A percentile compares a stretch with the other conserved stretches of the same genome.
phyloP scores from a whole-genome alignment of 2,329 filamentous ascomycete species.

The Beauveria rudraprayagi region DNA sequence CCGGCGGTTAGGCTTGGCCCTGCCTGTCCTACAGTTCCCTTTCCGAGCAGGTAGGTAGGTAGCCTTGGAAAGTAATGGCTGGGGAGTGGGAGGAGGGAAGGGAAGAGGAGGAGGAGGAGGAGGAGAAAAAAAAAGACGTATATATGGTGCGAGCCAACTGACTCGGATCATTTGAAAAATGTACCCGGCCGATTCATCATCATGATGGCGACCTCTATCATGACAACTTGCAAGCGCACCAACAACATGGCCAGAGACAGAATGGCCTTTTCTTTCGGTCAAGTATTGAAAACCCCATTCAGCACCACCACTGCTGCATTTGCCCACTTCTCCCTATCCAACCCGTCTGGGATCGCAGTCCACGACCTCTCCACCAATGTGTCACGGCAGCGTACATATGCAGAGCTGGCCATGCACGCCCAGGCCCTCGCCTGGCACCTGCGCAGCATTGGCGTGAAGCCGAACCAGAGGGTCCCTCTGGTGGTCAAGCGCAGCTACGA shows the following conservation, averaged over 20 bases:
- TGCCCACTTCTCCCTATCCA: slow-evolving; percentile 27
- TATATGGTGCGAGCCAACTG: too few species aligned
- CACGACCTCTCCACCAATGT: slow-evolving; percentile 25
- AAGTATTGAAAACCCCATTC: slow-evolving; percentile 24
- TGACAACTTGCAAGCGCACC: slow-evolving; percentile 7
- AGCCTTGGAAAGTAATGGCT: too few species aligned
- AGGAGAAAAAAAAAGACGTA: too few species aligned
- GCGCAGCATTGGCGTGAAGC: slow-evolving; percentile 29
- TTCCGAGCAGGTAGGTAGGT: too few species aligned
- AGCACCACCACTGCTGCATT: slow-evolving; percentile 31
- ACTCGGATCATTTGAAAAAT: neutral
- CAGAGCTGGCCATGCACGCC: slow-evolving; percentile 32
- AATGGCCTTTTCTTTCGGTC: slow-evolving; percentile 16
- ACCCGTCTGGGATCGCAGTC: slow-evolving; percentile 31
- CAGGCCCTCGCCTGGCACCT: slow-evolving; percentile 36
- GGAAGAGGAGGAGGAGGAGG: too few species aligned
- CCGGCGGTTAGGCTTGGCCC: neutral
- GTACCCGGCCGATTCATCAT: neutral
- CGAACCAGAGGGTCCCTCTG: slow-evolving; percentile 42
- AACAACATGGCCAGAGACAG: slow-evolving; percentile 9
- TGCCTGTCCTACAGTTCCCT: neutral
- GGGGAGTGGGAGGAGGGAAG: too few species aligned
- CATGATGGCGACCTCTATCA: neutral
- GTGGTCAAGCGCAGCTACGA: slow-evolving; percentile 47
- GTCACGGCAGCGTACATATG: slow-evolving; percentile 33